phyloP scores from a whole-genome alignment of 345 rosid species.

The Nephelium lappaceum region DNA sequence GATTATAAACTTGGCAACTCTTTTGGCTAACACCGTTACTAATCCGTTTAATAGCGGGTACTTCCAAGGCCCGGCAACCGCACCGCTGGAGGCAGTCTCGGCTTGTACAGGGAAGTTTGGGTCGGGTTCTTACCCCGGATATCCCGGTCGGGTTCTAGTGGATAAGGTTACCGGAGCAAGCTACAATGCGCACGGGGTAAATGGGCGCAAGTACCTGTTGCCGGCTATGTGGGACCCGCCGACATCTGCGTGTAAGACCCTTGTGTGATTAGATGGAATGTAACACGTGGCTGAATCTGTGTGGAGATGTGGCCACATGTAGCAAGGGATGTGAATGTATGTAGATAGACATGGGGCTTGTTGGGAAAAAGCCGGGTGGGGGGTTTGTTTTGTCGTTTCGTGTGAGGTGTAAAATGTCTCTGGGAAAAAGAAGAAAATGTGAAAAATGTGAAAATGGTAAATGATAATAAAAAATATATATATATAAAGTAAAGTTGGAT shows the following conservation, averaged over 20 bases:
- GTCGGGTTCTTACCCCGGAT: slow-evolving; percentile 83
- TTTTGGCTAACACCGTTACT: slow-evolving; percentile 77
- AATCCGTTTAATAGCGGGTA: slow-evolving; percentile 77
- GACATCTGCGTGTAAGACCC: slow-evolving; percentile 57
- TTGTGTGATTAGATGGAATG: slow-evolving; percentile 27
- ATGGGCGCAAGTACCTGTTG: slow-evolving; percentile 69
- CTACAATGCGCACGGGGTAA: slow-evolving; percentile 67
- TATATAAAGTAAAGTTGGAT: not conserved
- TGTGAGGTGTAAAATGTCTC: slow-evolving; percentile 39
- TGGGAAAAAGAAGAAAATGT: not conserved
- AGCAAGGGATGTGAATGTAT: slow-evolving; percentile 11
- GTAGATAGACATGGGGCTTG: slow-evolving; percentile 26
- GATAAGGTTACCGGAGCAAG: slow-evolving; percentile 78
- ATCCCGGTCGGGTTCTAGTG: slow-evolving; percentile 65
- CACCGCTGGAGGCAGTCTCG: slow-evolving; percentile 71
- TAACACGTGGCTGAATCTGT: slow-evolving; percentile 24
- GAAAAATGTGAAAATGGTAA: not conserved
- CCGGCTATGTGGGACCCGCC: slow-evolving; percentile 97
- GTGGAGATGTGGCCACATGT: slow-evolving; percentile 22
- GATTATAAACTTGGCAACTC: slow-evolving; percentile 80
- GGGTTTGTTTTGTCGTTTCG: slow-evolving; percentile 32
- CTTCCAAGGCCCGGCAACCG: slow-evolving; percentile 68
- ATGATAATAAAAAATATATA: not conserved
- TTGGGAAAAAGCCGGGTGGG: not conserved
- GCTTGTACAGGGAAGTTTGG: slow-evolving; percentile 84